Conservation (phyloP, 345 rosid species). For the Moringa oleifera region DNA sequence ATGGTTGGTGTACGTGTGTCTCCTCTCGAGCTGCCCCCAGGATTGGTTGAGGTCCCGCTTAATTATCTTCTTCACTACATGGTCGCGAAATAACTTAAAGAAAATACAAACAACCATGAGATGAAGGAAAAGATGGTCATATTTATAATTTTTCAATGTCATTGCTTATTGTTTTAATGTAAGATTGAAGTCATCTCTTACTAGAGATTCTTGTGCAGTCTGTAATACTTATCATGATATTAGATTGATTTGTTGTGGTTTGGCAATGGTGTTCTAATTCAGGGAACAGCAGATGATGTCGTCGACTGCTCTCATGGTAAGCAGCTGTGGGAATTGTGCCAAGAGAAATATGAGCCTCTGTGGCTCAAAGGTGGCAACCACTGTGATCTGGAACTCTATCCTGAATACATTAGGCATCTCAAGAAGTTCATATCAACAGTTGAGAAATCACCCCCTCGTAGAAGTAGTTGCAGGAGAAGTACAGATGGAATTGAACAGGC, state of each 20-base stretch:
- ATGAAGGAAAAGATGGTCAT: too few relatives aligned
- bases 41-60: too few relatives aligned
- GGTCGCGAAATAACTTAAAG: too few relatives aligned
- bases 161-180: too few relatives aligned
- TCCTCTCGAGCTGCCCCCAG: too few relatives aligned
- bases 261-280: conserved; percentile 16
- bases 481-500: conserved; percentile 48
- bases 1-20: too few relatives aligned
- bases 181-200: too few relatives aligned
- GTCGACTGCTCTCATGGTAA: conserved; percentile 93
- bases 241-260: not conserved
- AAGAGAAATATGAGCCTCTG: conserved; percentile 87
- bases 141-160: too few relatives aligned
- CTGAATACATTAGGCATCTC: conserved; percentile 83
- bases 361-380: conserved; percentile 94
- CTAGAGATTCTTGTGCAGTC: too few relatives aligned
- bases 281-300: conserved; percentile 94
- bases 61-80: too few relatives aligned
- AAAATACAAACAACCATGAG: too few relatives aligned
- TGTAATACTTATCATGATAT: too few relatives aligned
- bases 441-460: conserved; percentile 65
- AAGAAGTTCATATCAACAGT: conserved; percentile 78
- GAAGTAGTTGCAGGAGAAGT: conserved; percentile 62
- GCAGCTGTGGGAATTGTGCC: conserved; percentile 95
- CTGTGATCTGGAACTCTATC: conserved; percentile 77